Evolutionary conservation across 495 filamentous ascomycete species (phyloP).

Genomic region (Podospora conica): DNA sequence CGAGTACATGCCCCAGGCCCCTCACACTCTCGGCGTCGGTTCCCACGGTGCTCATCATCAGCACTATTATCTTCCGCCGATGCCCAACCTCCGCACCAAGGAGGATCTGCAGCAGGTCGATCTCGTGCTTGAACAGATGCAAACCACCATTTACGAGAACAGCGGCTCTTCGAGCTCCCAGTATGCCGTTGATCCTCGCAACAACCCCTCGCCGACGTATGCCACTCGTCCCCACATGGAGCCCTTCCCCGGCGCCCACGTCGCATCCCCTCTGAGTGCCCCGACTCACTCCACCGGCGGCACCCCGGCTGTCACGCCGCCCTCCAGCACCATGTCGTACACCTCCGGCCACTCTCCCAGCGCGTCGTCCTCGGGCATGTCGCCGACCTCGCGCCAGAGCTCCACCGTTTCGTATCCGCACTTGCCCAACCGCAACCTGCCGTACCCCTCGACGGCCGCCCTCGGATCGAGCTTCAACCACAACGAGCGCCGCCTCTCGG

Average conservation of each 20-base stretch:
- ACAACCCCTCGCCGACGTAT: conserved; percentile 65
- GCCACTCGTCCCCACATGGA: conserved; percentile 35
- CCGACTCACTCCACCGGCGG: conserved; percentile 49
- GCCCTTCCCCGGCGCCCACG: conserved; percentile 47
- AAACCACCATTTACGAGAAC: conserved; percentile 88
- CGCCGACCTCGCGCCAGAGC: conserved; percentile 56
- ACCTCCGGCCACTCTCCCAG: conserved; percentile 79
- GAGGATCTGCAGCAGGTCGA: conserved; percentile 87
- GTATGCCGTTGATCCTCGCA: conserved; percentile 54
- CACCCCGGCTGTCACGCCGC: conserved; percentile 84
- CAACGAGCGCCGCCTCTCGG: conserved; percentile 75
- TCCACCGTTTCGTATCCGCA: conserved; percentile 72
- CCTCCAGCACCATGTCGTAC: conserved; percentile 80
- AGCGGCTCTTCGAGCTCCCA: conserved; percentile 50
- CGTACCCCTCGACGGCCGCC: conserved; percentile 64
- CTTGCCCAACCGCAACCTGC: conserved; percentile 54
- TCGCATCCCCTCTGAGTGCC: conserved; percentile 55
- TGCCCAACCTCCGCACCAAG: conserved; percentile 86
- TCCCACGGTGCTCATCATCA: conserved; percentile 55
- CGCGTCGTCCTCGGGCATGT: conserved; percentile 58
- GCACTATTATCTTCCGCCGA: conserved; percentile 73
- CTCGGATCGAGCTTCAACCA: conserved; percentile 76
- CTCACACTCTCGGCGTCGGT: conserved; percentile 41
- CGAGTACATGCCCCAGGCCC: conserved; percentile 59
- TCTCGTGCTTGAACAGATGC: conserved; percentile 89